phyloP scores from a whole-genome alignment of 2,329 filamentous ascomycete species.

The Sporothrix inflata region DNA sequence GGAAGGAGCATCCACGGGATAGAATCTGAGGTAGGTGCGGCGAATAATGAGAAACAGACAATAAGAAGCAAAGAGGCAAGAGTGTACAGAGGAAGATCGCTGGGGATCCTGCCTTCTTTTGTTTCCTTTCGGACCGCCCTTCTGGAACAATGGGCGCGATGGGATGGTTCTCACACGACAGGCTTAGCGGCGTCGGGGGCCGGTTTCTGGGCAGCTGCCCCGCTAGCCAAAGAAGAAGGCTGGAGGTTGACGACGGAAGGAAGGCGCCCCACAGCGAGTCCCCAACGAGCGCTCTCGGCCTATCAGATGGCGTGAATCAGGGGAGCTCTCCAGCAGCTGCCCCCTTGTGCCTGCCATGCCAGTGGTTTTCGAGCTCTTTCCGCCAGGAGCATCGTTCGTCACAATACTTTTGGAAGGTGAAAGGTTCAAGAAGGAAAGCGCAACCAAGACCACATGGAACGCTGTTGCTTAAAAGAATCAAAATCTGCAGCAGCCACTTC shows the following conservation, averaged over 20 bases:
- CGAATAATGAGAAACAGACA: background rate
- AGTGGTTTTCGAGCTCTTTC: background rate
- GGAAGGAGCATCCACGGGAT: background rate
- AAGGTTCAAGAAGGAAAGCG: background rate
- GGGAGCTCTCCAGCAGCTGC: constrained; percentile 4
- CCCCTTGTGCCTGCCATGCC: background rate
- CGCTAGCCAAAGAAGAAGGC: constrained; percentile 24
- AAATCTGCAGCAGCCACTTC: background rate
- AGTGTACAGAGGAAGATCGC: background rate
- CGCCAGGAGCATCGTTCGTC: background rate
- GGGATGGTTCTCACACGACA: constrained; percentile 22
- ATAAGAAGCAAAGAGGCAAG: background rate
- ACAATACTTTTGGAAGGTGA: no score
- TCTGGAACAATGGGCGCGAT: background rate
- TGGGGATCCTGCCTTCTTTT: constrained; percentile 8
- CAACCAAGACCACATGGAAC: background rate
- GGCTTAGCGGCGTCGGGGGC: constrained; percentile 27
- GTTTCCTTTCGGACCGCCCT: background rate
- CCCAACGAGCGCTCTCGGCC: background rate
- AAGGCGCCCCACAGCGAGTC: constrained; percentile 7
- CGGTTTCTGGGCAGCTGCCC: constrained; percentile 14
- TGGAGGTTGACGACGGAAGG: background rate
- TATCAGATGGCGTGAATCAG: constrained; percentile 11
- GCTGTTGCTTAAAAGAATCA: background rate
- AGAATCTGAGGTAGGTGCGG: background rate